Evolutionary conservation across 1,284 basidiomycete species (phyloP), one percentile per base, ranked within the genome.

Genomic region (Coriolopsis trogii): DNA sequence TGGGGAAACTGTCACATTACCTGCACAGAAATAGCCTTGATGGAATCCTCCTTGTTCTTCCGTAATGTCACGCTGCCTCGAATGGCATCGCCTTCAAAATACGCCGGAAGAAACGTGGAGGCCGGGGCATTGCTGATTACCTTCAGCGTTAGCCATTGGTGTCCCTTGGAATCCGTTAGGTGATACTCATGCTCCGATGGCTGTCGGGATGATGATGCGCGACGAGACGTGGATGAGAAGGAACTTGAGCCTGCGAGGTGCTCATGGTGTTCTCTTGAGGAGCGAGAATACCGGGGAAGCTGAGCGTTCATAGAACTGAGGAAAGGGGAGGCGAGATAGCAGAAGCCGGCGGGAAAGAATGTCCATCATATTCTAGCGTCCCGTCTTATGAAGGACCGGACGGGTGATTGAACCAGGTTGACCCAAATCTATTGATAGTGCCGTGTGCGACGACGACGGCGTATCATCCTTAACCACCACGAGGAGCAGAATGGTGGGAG

Each of bases 11-110:
- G 31, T 34, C 21, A 34, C 42, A n/a, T 59, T 46, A 77, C 79
- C 44, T 70, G 64, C 41, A 81, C 60, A 1, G 70, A 69, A 21
- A 83, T 67, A 10, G 67, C 70, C 58, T 79, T 80, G 51, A 77
- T 65, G 4, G 70, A 69, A 46, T 79, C 76, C 21, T 73, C 66
- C 56, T 77, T 79, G 46, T 71, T 67, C 15, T 79, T 63, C 40
- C 77, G 70, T 16, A 82, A 56, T 42, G 73, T 72, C 1, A 82
- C 76, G 12, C 66, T 64, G 21, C 81, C 81, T 3, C 67, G 62
- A 39, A 84, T 70, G 15, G 58, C 54, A 58, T 84, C 79, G 12
- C 75, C 78, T 53, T 80, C 69, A 37, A 71, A 60, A 51, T 78
- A 77, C 10, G 69, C 55, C 12, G 79, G 79, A 9, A 73, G 63